phyloP scores from a whole-genome alignment of 108 stramenopile genomes.

The Nannochloropsis salina region DNA sequence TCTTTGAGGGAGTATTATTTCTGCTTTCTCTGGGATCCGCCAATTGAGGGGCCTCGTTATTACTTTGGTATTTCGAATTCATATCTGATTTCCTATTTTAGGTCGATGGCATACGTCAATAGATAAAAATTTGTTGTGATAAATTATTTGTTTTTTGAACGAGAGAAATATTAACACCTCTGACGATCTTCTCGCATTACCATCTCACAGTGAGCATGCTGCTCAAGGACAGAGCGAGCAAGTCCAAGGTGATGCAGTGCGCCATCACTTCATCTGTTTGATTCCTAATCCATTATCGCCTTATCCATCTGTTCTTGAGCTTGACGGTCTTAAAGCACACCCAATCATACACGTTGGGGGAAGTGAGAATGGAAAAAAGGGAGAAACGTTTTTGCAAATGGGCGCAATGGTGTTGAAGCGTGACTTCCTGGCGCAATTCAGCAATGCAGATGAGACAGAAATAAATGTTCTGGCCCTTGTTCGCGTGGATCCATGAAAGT shows the following conservation, averaged over 20 bases:
- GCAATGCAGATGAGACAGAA: neutral
- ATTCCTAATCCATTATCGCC: neutral
- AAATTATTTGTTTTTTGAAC: too few relatives aligned
- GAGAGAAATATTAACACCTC: too few relatives aligned
- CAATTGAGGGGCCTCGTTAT: too few relatives aligned
- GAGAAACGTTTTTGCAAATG: neutral
- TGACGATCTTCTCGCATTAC: too few relatives aligned
- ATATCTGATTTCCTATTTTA: too few relatives aligned
- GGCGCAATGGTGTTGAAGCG: neutral
- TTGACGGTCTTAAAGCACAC: neutral
- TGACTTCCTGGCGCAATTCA: neutral
- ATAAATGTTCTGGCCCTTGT: neutral
- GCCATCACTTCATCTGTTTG: neutral
- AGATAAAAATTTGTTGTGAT: too few relatives aligned
- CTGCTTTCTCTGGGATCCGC: too few relatives aligned
- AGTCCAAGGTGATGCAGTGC: neutral
- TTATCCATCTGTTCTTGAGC: neutral
- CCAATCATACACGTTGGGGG: neutral
- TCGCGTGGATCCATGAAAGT: neutral
- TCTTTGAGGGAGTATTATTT: too few relatives aligned
- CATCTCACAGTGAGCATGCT: neutral
- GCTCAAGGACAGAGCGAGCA: neutral
- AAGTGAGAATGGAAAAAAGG: constrained; percentile 1
- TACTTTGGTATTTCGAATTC: too few relatives aligned
- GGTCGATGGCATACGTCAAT: too few relatives aligned